These are phyloP conservation scores for Penicillium canariense DNA, from an alignment of 495 filamentous ascomycete genomes.

Conservation along the genomic window DNA sequence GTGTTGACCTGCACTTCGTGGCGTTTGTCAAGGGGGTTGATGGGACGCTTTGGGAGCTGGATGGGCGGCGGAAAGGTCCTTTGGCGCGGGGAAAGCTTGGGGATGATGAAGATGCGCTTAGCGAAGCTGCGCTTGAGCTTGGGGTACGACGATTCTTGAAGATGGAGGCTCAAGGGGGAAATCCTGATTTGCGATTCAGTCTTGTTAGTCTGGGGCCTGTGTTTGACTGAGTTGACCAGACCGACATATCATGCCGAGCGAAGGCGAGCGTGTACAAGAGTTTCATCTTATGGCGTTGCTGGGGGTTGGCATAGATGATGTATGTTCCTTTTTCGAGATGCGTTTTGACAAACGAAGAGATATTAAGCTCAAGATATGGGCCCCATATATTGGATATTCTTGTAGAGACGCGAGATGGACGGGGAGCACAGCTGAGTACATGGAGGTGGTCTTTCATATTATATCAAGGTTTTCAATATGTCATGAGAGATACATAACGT, in stretches of 20 bases:
- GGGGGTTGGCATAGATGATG: not conserved
- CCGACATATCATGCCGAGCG: too few species aligned
- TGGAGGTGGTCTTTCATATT: too few species aligned
- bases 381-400: not conserved
- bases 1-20: conserved; percentile 79
- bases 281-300: not conserved
- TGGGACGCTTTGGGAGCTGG: conserved; percentile 78
- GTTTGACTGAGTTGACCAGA: conserved; percentile 61
- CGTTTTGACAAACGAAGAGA: not conserved
- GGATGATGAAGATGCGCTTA: conserved; percentile 64
- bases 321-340: too few species aligned
- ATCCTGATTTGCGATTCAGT: conserved; percentile 72
- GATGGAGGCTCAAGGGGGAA: conserved; percentile 52
- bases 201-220: conserved; percentile 66
- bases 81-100: conserved; percentile 55
- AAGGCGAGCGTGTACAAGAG: too few species aligned
- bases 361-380: not conserved
- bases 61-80: conserved; percentile 73
- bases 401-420: not conserved
- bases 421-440: too few species aligned
- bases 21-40: conserved; percentile 75
- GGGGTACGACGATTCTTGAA: conserved; percentile 61
- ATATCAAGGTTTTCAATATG: too few species aligned
- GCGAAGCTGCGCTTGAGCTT: conserved; percentile 60
- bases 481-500: too few species aligned